Conservation (phyloP, 495 filamentous ascomycete genomes). For the Chaetomium tenue region DNA sequence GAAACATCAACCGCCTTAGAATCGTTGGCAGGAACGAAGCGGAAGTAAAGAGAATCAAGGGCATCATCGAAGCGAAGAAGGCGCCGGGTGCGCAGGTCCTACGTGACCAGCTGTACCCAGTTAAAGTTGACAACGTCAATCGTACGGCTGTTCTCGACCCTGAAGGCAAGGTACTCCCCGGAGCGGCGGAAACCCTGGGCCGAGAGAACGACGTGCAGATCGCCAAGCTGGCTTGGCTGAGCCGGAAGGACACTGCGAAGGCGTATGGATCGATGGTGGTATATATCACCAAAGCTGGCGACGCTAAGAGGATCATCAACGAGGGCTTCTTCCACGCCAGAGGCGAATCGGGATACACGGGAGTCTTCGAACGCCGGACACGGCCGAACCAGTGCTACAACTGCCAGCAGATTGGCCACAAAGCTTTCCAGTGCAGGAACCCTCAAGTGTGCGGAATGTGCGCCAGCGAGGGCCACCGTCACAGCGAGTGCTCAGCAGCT, state of each 20-base stretch:
- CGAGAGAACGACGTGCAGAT: constrained; percentile 16
- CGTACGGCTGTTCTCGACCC: constrained; percentile 16
- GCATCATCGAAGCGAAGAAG: constrained; percentile 16
- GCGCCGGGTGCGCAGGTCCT: constrained; percentile 14
- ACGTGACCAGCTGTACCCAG: constrained; percentile 19
- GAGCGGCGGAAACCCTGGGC: constrained; percentile 11
- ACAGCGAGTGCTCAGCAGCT: neutral
- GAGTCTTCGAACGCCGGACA: constrained; percentile 12
- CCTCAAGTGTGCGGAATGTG: neutral
- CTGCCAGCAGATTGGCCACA: constrained; percentile 7
- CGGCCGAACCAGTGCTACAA: constrained; percentile 14
- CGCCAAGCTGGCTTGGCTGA: constrained; percentile 15
- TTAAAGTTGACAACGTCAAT: constrained; percentile 20
- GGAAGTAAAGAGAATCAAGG: constrained; percentile 18
- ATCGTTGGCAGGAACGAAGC: constrained; percentile 16
- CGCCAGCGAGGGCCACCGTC: constrained; percentile 4
- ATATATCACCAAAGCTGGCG: constrained; percentile 14
- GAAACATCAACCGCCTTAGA: constrained; percentile 15
- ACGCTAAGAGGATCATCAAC: constrained; percentile 7
- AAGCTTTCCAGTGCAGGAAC: constrained; percentile 11
- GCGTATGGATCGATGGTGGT: constrained; percentile 18
- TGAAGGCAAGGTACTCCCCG: constrained; percentile 16
- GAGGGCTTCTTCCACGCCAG: constrained; percentile 9
- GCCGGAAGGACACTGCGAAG: constrained; percentile 15
- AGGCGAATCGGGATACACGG: constrained; percentile 12